Evolutionary conservation across 1,139 yeast genomes (phyloP).

Genomic region (Waltiozyma sp.): DNA sequence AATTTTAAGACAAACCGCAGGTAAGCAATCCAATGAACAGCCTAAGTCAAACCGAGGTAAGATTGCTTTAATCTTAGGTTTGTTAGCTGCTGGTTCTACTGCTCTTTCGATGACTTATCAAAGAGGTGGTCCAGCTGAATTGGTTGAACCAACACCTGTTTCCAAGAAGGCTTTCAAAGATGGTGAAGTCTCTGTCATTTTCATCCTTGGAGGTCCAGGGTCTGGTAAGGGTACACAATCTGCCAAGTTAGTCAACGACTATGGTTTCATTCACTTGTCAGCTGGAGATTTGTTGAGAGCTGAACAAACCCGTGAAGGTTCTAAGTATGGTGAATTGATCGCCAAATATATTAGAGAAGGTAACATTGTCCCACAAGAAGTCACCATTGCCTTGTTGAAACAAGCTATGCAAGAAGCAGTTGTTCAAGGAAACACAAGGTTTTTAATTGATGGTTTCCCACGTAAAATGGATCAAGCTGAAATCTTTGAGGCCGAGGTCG

Average conservation of each 20-base stretch:
- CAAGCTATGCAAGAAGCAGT: slow-evolving; percentile 59
- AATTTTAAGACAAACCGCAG: background rate
- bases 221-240: slow-evolving; percentile 98
- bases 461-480: slow-evolving; percentile 97
- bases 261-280: slow-evolving; percentile 75
- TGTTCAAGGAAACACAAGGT: slow-evolving; percentile 41
- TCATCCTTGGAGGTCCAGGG: slow-evolving; percentile 80
- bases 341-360: slow-evolving; percentile 82
- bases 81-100: slow-evolving; percentile 35
- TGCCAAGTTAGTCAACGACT: slow-evolving; percentile 68
- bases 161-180: slow-evolving; percentile 36
- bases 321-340: slow-evolving; percentile 77
- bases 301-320: slow-evolving; percentile 76
- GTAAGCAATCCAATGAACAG: background rate
- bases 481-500: slow-evolving; percentile 76
- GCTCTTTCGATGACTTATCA: slow-evolving; percentile 32
- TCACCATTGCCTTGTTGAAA: slow-evolving; percentile 73
- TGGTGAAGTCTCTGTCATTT: slow-evolving; percentile 66
- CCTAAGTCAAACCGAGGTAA: slow-evolving; percentile 16
- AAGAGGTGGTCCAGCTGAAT: slow-evolving; percentile 35
- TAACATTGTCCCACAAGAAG: slow-evolving; percentile 88
- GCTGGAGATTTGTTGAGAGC: slow-evolving; percentile 94
- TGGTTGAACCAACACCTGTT: slow-evolving; percentile 38
- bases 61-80: slow-evolving; percentile 20
- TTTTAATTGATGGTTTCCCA: slow-evolving; percentile 93